Percentiles rank a stretch among this genome's conserved stretches.
Conservation (phyloP, 192 early-diverging fungal genomes). For the Umbelopsis vinacea region DNA sequence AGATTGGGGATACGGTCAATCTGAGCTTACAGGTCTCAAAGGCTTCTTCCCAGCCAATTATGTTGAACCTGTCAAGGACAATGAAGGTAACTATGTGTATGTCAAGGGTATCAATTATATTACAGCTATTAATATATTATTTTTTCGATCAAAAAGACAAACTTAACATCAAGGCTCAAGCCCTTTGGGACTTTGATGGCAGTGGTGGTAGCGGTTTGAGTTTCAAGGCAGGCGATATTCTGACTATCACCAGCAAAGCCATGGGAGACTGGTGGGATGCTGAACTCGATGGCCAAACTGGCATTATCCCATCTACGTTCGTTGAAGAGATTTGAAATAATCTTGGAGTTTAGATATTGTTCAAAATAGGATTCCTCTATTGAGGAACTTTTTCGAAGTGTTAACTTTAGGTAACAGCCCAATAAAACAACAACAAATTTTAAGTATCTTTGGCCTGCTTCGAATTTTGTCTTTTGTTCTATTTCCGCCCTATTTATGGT, state of each 20-base stretch:
- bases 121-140: neutral
- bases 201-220: conserved; percentile 58
- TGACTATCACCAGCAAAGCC: conserved; percentile 60
- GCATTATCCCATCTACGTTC: conserved; percentile 54
- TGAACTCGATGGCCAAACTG: conserved; percentile 36
- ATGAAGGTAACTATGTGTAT: conserved; percentile 19
- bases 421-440: too few species aligned
- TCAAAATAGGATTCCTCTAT: too few species aligned
- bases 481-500: neutral
- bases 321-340: conserved; percentile 42
- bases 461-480: neutral
- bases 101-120: neutral
- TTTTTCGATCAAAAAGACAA: conserved; percentile 1
- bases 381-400: too few species aligned
- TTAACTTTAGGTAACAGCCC: too few species aligned
- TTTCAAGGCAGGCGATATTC: conserved; percentile 63
- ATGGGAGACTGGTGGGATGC: conserved; percentile 54
- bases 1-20: conserved; percentile 55
- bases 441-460: neutral
- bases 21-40: conserved; percentile 37
- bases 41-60: conserved; percentile 57
- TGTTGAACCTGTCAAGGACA: conserved; percentile 42
- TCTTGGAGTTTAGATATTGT: neutral
- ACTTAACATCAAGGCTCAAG: conserved; percentile 47
- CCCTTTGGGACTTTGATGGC: conserved; percentile 47